phyloP scores from a whole-genome alignment of 495 filamentous ascomycete genomes.

The Tuber microsphaerosporum region DNA sequence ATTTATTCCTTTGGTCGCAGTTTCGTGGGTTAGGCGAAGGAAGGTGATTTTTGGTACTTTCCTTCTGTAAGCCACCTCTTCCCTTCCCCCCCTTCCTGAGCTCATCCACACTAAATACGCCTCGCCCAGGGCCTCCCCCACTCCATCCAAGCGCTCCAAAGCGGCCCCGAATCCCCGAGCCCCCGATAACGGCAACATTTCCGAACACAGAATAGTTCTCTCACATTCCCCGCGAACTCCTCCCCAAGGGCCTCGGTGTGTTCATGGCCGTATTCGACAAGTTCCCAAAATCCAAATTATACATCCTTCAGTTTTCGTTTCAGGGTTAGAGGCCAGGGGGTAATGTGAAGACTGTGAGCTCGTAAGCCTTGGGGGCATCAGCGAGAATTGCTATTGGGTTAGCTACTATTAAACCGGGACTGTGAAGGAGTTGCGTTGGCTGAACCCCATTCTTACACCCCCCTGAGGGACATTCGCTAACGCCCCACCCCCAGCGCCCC shows the following conservation, averaged over 20 bases:
- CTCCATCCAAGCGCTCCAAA: background rate
- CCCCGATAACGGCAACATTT: conserved; percentile 58
- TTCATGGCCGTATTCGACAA: conserved; percentile 52
- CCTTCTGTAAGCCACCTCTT: conserved; percentile 49
- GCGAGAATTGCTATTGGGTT: conserved; percentile 57
- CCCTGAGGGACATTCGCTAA: background rate
- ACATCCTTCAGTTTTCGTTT: conserved; percentile 57
- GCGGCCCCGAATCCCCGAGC: conserved; percentile 57
- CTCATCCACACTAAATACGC: background rate
- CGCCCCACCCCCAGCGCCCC: conserved; percentile 4
- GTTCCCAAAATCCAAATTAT: conserved; percentile 53
- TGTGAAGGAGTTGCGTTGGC: conserved; percentile 60
- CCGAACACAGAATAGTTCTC: conserved; percentile 55
- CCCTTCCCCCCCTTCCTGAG: conserved; percentile 52
- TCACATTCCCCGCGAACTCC: conserved; percentile 53
- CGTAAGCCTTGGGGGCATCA: conserved; percentile 55
- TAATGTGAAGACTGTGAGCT: conserved; percentile 54
- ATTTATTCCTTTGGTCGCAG: conserved; percentile 56
- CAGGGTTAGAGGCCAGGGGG: conserved; percentile 53
- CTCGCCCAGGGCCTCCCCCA: conserved; percentile 49
- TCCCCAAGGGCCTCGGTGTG: conserved; percentile 61
- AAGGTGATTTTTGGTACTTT: conserved; percentile 63
- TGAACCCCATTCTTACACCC: conserved; percentile 38
- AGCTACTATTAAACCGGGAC: conserved; percentile 55
- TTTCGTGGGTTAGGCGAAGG: conserved; percentile 56